Conservation (phyloP, 495 filamentous ascomycete species). For the Trichoderma parareesei region DNA sequence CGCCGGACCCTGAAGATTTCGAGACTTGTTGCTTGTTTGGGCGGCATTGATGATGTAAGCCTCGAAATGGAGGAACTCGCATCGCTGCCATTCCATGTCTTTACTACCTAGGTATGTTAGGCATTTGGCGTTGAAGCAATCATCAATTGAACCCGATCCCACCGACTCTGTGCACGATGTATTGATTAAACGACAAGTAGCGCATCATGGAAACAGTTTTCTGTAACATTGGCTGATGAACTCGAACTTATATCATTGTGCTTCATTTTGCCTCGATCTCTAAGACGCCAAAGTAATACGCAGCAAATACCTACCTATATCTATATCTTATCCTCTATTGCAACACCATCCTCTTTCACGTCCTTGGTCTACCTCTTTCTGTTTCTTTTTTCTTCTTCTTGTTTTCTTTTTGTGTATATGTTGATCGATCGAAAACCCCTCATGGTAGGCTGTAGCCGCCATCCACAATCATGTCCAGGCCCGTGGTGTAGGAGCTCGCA, state of each 20-base stretch:
- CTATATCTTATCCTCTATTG: not conserved
- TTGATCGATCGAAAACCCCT: not conserved
- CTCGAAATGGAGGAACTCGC: not conserved
- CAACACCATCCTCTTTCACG: not conserved
- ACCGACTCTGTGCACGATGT: too few species aligned
- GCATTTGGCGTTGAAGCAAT: too few species aligned
- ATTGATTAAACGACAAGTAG: too few species aligned
- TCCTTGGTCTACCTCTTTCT: not conserved
- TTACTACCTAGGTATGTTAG: too few species aligned
- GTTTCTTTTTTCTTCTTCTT: not conserved
- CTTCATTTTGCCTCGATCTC: too few species aligned
- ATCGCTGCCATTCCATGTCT: not conserved
- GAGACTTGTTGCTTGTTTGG: constrained; percentile 1
- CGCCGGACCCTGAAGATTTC: not conserved
- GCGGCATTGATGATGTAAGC: not conserved
- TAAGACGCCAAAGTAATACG: too few species aligned
- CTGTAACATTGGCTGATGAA: too few species aligned
- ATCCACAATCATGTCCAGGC: constrained; percentile 67
- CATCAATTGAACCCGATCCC: too few species aligned
- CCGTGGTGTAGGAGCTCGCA: constrained; percentile 78
- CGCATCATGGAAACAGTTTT: too few species aligned
- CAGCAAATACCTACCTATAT: too few species aligned
- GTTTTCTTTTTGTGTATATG: not conserved
- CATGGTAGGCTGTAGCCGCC: constrained; percentile 49
- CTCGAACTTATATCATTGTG: too few species aligned